phyloP scores from a whole-genome alignment of 1,284 basidiomycete species.

The Ustilago loliicola region DNA sequence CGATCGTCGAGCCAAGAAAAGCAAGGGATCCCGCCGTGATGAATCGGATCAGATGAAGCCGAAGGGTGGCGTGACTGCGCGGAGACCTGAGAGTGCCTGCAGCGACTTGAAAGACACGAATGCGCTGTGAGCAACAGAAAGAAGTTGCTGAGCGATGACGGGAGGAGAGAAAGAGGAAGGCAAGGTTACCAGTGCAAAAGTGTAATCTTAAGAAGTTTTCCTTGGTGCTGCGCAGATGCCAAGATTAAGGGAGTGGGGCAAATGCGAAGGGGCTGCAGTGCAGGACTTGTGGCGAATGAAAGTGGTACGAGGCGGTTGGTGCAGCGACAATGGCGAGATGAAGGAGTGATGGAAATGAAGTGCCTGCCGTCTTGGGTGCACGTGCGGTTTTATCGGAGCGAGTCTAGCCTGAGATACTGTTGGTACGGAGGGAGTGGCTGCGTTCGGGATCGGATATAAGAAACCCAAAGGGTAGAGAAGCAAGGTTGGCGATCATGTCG shows the following conservation, averaged over 20 bases:
- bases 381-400: neutral
- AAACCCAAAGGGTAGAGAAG: neutral
- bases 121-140: neutral
- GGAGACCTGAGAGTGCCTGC: neutral
- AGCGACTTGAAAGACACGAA: neutral
- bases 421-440: neutral
- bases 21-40: neutral
- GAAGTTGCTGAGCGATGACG: neutral
- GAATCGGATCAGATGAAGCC: neutral
- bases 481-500: neutral
- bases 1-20: neutral
- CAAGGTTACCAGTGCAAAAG: neutral
- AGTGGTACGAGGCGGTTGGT: neutral
- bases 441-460: neutral
- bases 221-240: constrained; percentile 1
- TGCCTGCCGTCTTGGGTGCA: neutral
- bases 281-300: neutral
- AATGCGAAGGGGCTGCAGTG: neutral
- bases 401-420: neutral
- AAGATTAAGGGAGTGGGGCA: neutral
- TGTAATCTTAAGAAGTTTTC: constrained; percentile 2
- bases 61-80: neutral
- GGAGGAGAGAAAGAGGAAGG: neutral
- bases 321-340: neutral
- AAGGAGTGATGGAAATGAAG: neutral